Base-by-base conservation (phyloP, 1,284 basidiomycete genomes). In the Cryptococcus sp. region DNA sequence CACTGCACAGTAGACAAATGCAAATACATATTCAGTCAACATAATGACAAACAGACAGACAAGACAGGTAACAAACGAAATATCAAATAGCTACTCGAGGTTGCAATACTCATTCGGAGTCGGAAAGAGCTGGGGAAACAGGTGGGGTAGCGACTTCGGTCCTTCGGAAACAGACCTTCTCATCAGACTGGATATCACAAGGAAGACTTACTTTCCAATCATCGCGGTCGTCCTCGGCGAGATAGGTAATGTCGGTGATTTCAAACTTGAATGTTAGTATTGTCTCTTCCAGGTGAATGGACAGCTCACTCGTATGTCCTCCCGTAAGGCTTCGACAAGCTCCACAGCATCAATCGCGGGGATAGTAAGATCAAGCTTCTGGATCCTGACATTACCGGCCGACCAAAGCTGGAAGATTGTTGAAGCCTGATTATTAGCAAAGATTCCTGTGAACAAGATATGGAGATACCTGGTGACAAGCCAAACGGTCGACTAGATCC, bases 351-450 rank as follows among this genome's bases (percentile, higher is more conserved):
- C 64, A 5, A 48, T 44, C 4, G 63, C 39, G 4, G 61, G 54
- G 18, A 69, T 36, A 13, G 65, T 65, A 18, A 70, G 53, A 51
- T 73, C 67, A 36, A 56, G 60, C 2, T 58, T 59, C 46, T 63
- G 55, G 43, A 70, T 49, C 39, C 66, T 64, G 51, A 68, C 53
- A 46, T 67, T 71, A 10, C 63, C 69, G 14, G 61, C 70, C 23
- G 68, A 71, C 69, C 70, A 72, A 45, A 72, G 60, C 48, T 68
- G 57, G 50, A 71, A 50, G 7, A 54, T 57, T n/a, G 64, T 46
- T 39, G 56, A 10, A 23, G 59, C 34, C 69, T 74, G 46, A 2
- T 22, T 19, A 43, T 28, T 21, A 49, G 24, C 14, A 7, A 7
- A 19, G 16, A 16, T 39, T 14, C 16, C 5, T 19, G 31, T 42